A percentile compares a stretch with the other conserved stretches of the same genome.
Conservation (phyloP, 1,139 yeast species). For the Candida anutae region DNA sequence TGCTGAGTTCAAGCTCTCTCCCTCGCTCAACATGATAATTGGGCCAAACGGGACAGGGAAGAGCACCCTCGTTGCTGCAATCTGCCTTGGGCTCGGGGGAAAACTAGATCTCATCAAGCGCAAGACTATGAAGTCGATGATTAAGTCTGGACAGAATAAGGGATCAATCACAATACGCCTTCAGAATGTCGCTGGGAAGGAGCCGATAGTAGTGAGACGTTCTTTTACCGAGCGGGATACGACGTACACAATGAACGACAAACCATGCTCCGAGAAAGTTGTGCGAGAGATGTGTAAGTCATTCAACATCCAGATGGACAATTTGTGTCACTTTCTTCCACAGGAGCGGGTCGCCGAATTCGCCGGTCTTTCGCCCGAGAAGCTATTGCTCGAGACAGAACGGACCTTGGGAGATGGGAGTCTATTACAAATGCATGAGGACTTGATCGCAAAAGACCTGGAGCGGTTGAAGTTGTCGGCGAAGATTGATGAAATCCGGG, state of each 20-base stretch:
- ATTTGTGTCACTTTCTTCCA: slow-evolving; percentile 88
- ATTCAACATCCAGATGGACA: slow-evolving; percentile 79
- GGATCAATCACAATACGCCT: slow-evolving; percentile 62
- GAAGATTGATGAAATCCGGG: slow-evolving; percentile 22
- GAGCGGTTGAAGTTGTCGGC: slow-evolving; percentile 19
- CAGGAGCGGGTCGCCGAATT: slow-evolving; percentile 94
- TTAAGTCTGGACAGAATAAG: slow-evolving; percentile 59
- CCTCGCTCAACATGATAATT: slow-evolving; percentile 82
- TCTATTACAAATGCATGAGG: slow-evolving; percentile 49
- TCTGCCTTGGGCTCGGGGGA: slow-evolving; percentile 86
- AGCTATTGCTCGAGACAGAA: slow-evolving; percentile 68
- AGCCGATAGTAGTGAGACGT: slow-evolving; percentile 28
- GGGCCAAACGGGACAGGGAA: slow-evolving; percentile 99
- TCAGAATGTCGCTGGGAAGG: slow-evolving; percentile 30
- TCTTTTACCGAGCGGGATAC: slow-evolving; percentile 38
- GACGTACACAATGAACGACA: slow-evolving; percentile 53
- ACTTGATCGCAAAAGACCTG: slow-evolving; percentile 46
- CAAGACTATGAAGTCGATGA: slow-evolving; percentile 63
- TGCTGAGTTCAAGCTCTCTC: slow-evolving; percentile 75
- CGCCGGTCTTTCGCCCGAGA: slow-evolving; percentile 74
- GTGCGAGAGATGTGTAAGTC: slow-evolving; percentile 39
- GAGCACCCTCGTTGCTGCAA: slow-evolving; percentile 87
- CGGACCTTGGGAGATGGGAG: slow-evolving; percentile 67
- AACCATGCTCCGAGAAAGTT: slow-evolving; percentile 30
- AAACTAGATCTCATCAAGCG: slow-evolving; percentile 74